Conservation (phyloP, 2,329 filamentous ascomycete species). For the Alternaria arbusti region DNA sequence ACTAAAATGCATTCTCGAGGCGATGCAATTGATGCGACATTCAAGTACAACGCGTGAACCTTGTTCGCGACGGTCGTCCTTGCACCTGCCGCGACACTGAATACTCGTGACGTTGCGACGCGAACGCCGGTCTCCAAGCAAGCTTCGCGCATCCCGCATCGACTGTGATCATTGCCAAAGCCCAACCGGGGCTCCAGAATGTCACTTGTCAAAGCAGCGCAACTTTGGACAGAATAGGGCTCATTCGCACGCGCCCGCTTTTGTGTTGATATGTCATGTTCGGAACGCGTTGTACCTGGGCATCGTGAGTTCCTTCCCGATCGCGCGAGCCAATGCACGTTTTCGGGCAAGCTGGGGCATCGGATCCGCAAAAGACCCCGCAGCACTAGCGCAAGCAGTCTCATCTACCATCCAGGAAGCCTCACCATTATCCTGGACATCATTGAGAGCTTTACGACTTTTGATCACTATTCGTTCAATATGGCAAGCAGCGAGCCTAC, state of each 20-base stretch:
- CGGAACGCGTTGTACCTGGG: background rate
- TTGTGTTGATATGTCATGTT: background rate
- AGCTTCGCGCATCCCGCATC: too few relatives aligned
- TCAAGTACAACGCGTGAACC: too few relatives aligned
- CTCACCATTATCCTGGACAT: background rate
- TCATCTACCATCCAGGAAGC: conserved; percentile 4
- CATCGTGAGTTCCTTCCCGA: background rate
- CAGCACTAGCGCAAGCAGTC: conserved; percentile 10
- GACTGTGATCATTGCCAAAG: too few relatives aligned
- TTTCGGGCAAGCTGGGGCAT: conserved; percentile 8
- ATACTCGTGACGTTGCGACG: too few relatives aligned
- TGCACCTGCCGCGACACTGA: too few relatives aligned
- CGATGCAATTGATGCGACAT: background rate
- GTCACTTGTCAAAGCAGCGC: too few relatives aligned
- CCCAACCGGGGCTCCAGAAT: too few relatives aligned
- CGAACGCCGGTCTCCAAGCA: too few relatives aligned
- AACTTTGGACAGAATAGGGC: too few relatives aligned
- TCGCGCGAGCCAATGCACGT: conserved; percentile 7
- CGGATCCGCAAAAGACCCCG: conserved; percentile 16
- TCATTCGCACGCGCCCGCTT: too few relatives aligned
- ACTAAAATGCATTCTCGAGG: background rate
- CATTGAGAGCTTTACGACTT: background rate
- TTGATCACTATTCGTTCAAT: background rate
- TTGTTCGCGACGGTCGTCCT: too few relatives aligned
- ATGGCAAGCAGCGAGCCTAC: conserved; percentile 20